phyloP scores from a whole-genome alignment of 805 yeast species.

The Pichia gijzeniarum region DNA sequence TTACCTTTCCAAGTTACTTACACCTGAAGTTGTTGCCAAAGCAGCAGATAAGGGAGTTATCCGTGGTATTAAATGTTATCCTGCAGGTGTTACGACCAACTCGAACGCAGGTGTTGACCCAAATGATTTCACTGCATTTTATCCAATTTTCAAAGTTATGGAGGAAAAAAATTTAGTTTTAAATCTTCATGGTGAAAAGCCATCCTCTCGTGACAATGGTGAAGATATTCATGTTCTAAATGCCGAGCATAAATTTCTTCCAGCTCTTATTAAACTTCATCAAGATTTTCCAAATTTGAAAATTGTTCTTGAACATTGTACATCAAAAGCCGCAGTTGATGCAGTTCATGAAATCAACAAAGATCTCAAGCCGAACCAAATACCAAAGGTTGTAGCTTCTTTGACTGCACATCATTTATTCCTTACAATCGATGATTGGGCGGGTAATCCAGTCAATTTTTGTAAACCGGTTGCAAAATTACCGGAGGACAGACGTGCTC shows the following conservation, averaged over 20 bases:
- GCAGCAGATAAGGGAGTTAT: constrained; percentile 69
- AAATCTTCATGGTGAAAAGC: constrained; percentile 95
- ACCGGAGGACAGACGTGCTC: constrained; percentile 75
- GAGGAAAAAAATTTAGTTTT: constrained; percentile 69
- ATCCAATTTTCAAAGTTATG: constrained; percentile 87
- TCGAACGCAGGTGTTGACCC: constrained; percentile 89
- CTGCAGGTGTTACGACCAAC: constrained; percentile 99
- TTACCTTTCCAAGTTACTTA: constrained; percentile 68
- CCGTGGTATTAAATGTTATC: constrained; percentile 91
- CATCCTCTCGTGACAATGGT: constrained; percentile 45
- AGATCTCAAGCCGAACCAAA: constrained; percentile 26
- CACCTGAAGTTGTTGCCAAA: constrained; percentile 76
- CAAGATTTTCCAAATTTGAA: constrained; percentile 77
- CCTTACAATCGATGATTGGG: constrained; percentile 90
- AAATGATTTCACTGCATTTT: constrained; percentile 81
- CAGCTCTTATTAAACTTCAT: constrained; percentile 77
- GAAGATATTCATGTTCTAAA: constrained; percentile 82
- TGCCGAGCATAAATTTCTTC: constrained; percentile 89
- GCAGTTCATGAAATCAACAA: constrained; percentile 63
- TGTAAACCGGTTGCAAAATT: constrained; percentile 98
- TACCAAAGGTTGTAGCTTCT: constrained; percentile 73
- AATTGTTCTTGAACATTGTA: constrained; percentile 91
- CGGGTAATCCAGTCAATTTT: constrained; percentile 89
- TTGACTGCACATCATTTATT: constrained; percentile 94
- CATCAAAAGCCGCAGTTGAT: constrained; percentile 82